A percentile compares a stretch with the other conserved stretches of the same genome.
Evolutionary conservation across 306 rosid genomes (phyloP).

Genomic region (Canavalia ensiformis): DNA sequence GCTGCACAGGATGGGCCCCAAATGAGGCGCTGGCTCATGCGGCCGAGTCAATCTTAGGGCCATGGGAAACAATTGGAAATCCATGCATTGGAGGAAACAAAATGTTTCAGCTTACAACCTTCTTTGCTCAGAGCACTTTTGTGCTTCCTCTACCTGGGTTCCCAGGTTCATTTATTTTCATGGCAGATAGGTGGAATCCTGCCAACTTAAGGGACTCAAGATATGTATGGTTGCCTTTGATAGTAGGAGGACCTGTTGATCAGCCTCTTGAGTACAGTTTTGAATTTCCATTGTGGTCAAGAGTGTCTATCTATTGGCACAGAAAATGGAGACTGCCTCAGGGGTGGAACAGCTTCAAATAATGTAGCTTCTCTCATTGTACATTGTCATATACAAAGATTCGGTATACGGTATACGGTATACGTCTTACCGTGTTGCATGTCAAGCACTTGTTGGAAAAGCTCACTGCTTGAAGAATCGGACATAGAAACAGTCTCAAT

Average conservation of each 20-base stretch:
- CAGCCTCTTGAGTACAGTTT: conserved; percentile 85
- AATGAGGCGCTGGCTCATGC: conserved; percentile 95
- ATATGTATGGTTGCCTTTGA: conserved; percentile 95
- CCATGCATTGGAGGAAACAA: conserved; percentile 91
- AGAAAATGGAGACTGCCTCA: conserved; percentile 90
- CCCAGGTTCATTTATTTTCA: conserved; percentile 77
- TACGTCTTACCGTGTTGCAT: conserved; percentile 53
- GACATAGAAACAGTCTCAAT: conserved; percentile 45
- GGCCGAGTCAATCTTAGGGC: conserved; percentile 87
- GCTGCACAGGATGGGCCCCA: conserved; percentile 99
- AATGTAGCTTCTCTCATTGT: conserved; percentile 43
- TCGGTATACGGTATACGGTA: conserved; percentile 48
- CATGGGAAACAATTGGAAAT: conserved; percentile 94
- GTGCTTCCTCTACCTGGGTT: conserved; percentile 79
- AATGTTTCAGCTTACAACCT: conserved; percentile 73
- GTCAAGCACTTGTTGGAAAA: conserved; percentile 45
- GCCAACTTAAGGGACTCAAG: conserved; percentile 89
- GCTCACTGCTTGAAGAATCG: conserved; percentile 43
- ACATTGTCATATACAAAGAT: conserved; percentile 52
- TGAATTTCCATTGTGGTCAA: conserved; percentile 95
- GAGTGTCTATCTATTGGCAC: conserved; percentile 97
- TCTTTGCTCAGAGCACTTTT: conserved; percentile 94
- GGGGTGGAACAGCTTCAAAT: conserved; percentile 61
- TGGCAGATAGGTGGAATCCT: conserved; percentile 97
- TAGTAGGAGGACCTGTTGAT: conserved; percentile 88